A percentile compares a stretch with the other conserved stretches of the same genome.
These are phyloP conservation scores for Fusarium compactum DNA, from an alignment of 2,329 filamentous ascomycete genomes.

Conservation along the genomic window DNA sequence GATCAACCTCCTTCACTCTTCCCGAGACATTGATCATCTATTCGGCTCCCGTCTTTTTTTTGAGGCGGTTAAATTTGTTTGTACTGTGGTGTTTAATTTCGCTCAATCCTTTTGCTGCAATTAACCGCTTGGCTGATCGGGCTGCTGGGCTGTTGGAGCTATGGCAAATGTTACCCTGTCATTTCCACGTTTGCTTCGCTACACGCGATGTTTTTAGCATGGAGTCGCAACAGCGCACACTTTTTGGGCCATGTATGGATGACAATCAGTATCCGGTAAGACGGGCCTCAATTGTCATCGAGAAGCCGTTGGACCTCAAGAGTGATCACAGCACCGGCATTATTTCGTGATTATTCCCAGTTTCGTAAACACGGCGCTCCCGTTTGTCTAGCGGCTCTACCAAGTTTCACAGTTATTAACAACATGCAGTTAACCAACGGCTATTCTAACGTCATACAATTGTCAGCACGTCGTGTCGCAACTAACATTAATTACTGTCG, in stretches of 20 bases:
- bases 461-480: neutral
- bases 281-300: neutral
- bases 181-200: neutral
- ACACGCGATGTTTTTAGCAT: neutral
- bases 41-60: slow-evolving; percentile 5
- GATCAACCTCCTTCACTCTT: slow-evolving; percentile 6
- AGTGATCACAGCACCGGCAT: neutral
- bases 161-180: neutral
- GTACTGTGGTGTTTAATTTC: neutral
- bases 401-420: neutral
- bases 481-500: neutral
- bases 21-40: slow-evolving; percentile 14
- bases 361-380: neutral
- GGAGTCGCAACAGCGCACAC: neutral
- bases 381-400: neutral
- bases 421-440: neutral
- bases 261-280: neutral
- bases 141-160: neutral
- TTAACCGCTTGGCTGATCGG: neutral
- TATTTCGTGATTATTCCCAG: neutral
- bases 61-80: neutral
- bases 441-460: neutral
- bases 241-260: neutral
- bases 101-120: neutral
- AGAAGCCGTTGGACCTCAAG: neutral